Evolutionary conservation across 1,284 basidiomycete genomes (phyloP), one percentile per base, ranked within the genome.

Genomic region (Malassezia equina): DNA sequence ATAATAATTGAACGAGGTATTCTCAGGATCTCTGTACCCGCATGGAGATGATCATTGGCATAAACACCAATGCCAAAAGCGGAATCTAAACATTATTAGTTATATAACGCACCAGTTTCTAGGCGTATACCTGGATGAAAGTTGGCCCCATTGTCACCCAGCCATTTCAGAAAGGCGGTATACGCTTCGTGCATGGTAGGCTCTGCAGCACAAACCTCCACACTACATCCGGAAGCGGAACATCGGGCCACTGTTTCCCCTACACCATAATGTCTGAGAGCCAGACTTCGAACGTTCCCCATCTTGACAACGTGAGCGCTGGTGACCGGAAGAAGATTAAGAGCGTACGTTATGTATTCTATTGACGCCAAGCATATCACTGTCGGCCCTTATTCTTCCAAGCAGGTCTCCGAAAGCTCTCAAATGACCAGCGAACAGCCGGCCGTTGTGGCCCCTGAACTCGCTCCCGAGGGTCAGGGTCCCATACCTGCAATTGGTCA

Each of bases 371-470:
- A 55, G 55, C 55, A 57, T 33, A 41, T 57, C 28, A 52, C 50
- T 17, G 55, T 57, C 2, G 55, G 55, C 7, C 55, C 55, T 1
- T 29, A 46, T 13, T 52, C 55, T 1, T 47, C 55, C 1, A 50
- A 50, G 44, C 25, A 52, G 15, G 49, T 63, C 4, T 48, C 61
- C 4, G 25, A 61, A 41, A 45, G 55, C 17, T 42, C 59, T 11
- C 28, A 28, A 4, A 24, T 44, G 28, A 55, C 52, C 13, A 31
- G 47, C 4, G 34, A 50, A n/a, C 60, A 63, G 32, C 55, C 55
- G 4, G 49, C 50, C 7, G 55, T 57, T 3, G 55, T 57, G 2
- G 55, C 55, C 2, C 55, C 55, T 4, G 55, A 57, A 32, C 50
- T 57, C 13, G 49, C 55, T 4, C 13, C 24, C 9, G 33, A 25